Evolutionary conservation across 2,329 filamentous ascomycete genomes (phyloP), one percentile per base, ranked within the genome.

Genomic region (Neofusicoccum cordaticola): DNA sequence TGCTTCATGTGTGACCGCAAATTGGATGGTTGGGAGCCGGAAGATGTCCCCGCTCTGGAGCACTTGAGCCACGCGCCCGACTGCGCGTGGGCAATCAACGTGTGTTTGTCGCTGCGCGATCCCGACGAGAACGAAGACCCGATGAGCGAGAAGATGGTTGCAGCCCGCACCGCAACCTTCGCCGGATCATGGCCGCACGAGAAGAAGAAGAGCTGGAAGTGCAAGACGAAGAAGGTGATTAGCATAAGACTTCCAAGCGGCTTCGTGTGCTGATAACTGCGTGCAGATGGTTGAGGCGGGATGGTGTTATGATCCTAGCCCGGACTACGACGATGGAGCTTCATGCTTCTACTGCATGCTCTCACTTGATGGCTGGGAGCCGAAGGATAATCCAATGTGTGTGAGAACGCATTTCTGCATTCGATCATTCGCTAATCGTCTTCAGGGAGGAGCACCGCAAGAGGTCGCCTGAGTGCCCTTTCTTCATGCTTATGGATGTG

Each of bases 281-380:
- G 27, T 42, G 13, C n/a, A 95, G 88, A 88, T 98, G 81, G 92
- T 92, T 39, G 91, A 94, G 69, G 91, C 92, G 34, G 95, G 95
- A 11, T 99, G 94, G 93, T 93, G 90, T 74, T 97, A 93, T 78
- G 96, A 93, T 27, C 93, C 95, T 0, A 91, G 87, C 5, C 80
- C 86, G 48, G 92, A 94, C 48, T 92, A 88, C 12, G 89, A 95
- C 68, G 95, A 99, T 76, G 91, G 94, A 80, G 91, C 92, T 9
- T 95, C 90, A 11, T 99, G 95, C 75, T 85, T 91, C 34, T 97
- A 98, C 78, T 99, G 95, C 80, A 87, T 90, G 65, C 80, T 98
- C 15, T 92, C 90, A 11, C 84, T 99, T 11, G 94, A 98, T 76
- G 93, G 93, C 6, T 99, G 96, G 95, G 95, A 98, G 74, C 89